Evolutionary conservation across 345 rosid species (phyloP), one percentile per base, ranked within the genome.

Genomic region (Trapa bicornis): DNA sequence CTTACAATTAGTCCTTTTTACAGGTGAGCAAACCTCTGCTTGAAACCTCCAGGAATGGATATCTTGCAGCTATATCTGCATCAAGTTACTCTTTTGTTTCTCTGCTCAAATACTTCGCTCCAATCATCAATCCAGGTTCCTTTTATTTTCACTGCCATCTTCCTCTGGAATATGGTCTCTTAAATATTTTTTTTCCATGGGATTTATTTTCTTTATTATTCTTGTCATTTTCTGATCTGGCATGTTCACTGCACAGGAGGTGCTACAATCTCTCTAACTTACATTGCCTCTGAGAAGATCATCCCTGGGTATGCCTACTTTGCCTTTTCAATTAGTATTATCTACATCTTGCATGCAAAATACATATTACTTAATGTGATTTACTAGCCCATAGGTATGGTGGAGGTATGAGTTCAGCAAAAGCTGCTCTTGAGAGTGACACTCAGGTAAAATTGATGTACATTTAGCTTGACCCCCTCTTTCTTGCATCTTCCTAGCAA

Each of bases 371-470:
- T 41, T 48, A 29, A 38, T 14, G 47, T 64, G 71, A 16, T 32
- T 2, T 17, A 58, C 36, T 53, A 42, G 32, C 66, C 3, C 39
- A 36, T 73, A 85, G 87, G 16, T 85, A 85, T 39, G 87, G 89
- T 70, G 89, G 89, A 68, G 89, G 89, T 58, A 83, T 85, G 89
- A 83, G 86, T 74, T 85, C 89, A 38, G 89, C 89, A 4, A 85
- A 85, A 72, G 85, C 89, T 73, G 87, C 89, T 67, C 70, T 85
- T 22, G 87, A 85, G 76, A 85, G 89, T 66, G 87, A 85, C 70
- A 85, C 89, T 13, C 76, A 73, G 1, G 89, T 81, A 67, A 38
- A 84, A 68, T 39, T 43, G 43, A 32, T 36, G 39, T 45, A 53
- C 29, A 60, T 39, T 42, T 22, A 7, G 1, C 37, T n/a, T 16